Conservation (phyloP, 768 basidiomycete species). For the Pleurotus pulmonarius region DNA sequence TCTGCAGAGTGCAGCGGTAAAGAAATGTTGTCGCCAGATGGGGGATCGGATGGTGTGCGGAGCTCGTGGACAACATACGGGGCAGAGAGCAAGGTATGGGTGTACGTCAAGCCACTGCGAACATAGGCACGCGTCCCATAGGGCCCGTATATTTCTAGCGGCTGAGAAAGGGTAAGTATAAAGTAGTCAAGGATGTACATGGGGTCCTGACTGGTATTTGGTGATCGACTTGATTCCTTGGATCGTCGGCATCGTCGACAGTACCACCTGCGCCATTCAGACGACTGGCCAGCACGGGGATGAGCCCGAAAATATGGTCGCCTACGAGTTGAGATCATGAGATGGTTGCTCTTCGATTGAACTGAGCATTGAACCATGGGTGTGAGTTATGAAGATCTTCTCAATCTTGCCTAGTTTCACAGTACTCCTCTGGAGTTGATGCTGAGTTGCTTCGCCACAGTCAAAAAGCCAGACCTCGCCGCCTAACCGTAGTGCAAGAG, state of each 20-base stretch:
- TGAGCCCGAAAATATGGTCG: constrained; percentile 77
- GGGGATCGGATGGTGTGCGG: constrained; percentile 57
- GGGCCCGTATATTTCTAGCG: constrained; percentile 83
- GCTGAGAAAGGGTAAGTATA: constrained; percentile 31
- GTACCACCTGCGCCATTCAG: constrained; percentile 75
- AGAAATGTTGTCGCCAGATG: constrained; percentile 41
- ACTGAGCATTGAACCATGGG: constrained; percentile 58
- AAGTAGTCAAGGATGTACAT: background rate
- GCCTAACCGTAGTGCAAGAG: constrained; percentile 61
- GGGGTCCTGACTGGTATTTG: constrained; percentile 19
- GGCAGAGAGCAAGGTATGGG: constrained; percentile 60
- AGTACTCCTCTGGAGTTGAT: constrained; percentile 65
- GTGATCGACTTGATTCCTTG: constrained; percentile 38
- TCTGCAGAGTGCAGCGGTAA: constrained; percentile 53
- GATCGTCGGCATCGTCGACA: constrained; percentile 55
- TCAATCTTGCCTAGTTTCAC: constrained; percentile 79
- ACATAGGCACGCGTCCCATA: constrained; percentile 79
- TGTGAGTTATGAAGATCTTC: constrained; percentile 88
- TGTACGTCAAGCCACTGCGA: constrained; percentile 62
- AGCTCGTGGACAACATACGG: constrained; percentile 85
- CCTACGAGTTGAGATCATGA: constrained; percentile 37
- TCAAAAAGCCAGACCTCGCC: constrained; percentile 82
- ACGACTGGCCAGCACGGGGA: constrained; percentile 64
- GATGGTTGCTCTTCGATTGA: background rate
- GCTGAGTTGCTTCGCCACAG: constrained; percentile 82